Evolutionary conservation across 2,329 filamentous ascomycete species (phyloP), one percentile per base, ranked within the genome.

Genomic region (Penicillium sp.): DNA sequence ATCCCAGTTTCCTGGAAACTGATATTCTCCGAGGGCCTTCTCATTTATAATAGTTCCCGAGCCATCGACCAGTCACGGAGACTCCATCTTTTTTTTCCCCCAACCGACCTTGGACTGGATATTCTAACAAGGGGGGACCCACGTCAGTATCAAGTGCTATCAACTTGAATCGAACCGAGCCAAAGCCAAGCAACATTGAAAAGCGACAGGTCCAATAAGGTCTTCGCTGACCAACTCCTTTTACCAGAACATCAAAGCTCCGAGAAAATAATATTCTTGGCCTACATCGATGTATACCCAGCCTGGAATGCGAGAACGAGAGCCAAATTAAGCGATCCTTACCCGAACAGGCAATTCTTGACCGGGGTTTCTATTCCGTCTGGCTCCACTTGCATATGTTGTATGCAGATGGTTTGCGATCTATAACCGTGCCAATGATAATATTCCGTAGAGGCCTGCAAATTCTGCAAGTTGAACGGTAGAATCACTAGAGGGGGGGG

Each of bases 241-340:
- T n/a, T 6, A 19, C n/a, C 32, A 28, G 26, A 26, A 38, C 2
- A 26, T n/a, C 31, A 31, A 45, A 40, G 43, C 13, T 28, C 43
- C 31, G 24, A 26, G 2, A 6, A 4, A 29, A n/a, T 17, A 28
- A 26, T 28, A 13, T 22, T 21, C 31, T 19, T 26, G 21, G 15
- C 9, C 24, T 21, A 21, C 31, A 35, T 21, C 13, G 15, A 28
- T 19, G n/a, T 41, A 41, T 29, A 32, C 13, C 13, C 29, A 28
- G 17, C 12, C 39, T 29, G 26, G 21, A 57, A 45, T 44, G 45
- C 51, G 53, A 57, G 45, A 54, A 55, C 52, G 57, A 56, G 52
- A 43, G 51, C 53, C 34, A 38, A 35, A 47, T 31, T 21, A 45
- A 50, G 56, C 57, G 53, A 62, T 54, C 52, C 3, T 49, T 56